phyloP scores from a whole-genome alignment of 495 filamentous ascomycete genomes.

The Lepraria neglecta region DNA sequence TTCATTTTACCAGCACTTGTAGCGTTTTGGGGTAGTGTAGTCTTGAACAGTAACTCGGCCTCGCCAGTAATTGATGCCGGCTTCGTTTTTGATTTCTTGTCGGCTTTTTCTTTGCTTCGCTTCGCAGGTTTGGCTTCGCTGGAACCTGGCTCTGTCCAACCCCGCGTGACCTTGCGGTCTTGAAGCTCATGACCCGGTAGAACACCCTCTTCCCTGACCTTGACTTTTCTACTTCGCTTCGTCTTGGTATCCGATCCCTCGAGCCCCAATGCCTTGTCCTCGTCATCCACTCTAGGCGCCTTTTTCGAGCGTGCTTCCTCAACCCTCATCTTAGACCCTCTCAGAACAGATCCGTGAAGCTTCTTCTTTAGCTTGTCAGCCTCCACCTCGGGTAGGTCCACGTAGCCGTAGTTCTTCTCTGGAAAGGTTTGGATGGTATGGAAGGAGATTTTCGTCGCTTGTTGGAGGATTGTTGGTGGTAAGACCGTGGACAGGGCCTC shows the following conservation, averaged over 20 bases:
- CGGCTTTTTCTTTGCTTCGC: conserved; percentile 43
- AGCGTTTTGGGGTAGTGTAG: conserved; percentile 62
- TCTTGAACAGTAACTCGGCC: conserved; percentile 73
- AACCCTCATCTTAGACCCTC: conserved; percentile 76
- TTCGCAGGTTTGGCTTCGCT: conserved; percentile 42
- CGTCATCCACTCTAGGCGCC: conserved; percentile 19
- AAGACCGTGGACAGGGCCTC: conserved; percentile 63
- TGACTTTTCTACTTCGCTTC: conserved; percentile 38
- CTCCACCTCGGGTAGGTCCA: conserved; percentile 71
- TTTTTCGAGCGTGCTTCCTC: conserved; percentile 66
- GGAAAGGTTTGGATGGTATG: conserved; percentile 80
- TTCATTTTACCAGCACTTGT: conserved; percentile 36
- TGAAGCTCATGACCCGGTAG: conserved; percentile 66
- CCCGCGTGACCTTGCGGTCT: conserved; percentile 74
- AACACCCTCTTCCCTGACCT: conserved; percentile 58
- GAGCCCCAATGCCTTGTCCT: conserved; percentile 4
- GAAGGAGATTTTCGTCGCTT: conserved; percentile 75
- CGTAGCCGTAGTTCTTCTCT: conserved; percentile 81
- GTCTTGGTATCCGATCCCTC: conserved; percentile 27
- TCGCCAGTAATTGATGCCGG: conserved; percentile 68
- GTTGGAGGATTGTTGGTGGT: conserved; percentile 32
- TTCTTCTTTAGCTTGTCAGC: conserved; percentile 88
- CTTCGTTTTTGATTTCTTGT: conserved; percentile 52
- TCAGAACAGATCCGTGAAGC: conserved; percentile 80
- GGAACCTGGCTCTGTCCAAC: conserved; percentile 69